Base-by-base conservation (phyloP, 495 filamentous ascomycete genomes). In the Penicillium mononematosum region DNA sequence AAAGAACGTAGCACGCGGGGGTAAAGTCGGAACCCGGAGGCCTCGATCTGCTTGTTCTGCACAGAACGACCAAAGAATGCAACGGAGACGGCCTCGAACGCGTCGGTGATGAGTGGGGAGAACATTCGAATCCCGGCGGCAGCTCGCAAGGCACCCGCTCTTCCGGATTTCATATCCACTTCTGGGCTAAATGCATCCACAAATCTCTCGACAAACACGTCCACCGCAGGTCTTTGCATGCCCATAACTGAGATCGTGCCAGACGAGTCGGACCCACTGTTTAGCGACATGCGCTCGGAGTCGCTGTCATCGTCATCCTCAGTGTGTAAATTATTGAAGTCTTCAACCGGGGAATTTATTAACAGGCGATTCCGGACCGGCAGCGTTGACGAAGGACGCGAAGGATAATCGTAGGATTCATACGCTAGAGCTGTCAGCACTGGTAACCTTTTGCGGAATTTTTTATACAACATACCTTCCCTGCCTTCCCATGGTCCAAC, bases 181-280 rank as follows among this genome's bases (percentile, higher is more conserved):
- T 76, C 64, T 0, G 75, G 75, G 49, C 73, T 75, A 25, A 78
- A 78, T 8, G 75, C 75, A 49, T 78, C 75, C 2, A 78, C 69
- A 27, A 78, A 78, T 2, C 75, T 72, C 55, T 77, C 71, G 11
- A 78, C 71, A 44, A 74, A 78, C 5, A 75, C 62, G 57, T 77
- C 75, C 1, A 76, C 56, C 19, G 64, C 64, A 2, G 70, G 69
- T 41, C 62, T 58, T 27, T 69, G 62, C 56, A 66, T 59, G 39
- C 55, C 64, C 34, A 67, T 61, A 0, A 73, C 48, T 0, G 68
- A 70, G 3, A 65, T 58, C 5, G 59, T 56, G 10, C 66, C 58
- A 22, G 66, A 64, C 8, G 70, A 71, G 45, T 70, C 69, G 0
- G 58, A 64, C 9, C 55, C 51, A 50, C 63, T 60, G 19, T 58